Evolutionary conservation across 345 rosid species (phyloP).

Genomic region (Hibiscus mutabilis): DNA sequence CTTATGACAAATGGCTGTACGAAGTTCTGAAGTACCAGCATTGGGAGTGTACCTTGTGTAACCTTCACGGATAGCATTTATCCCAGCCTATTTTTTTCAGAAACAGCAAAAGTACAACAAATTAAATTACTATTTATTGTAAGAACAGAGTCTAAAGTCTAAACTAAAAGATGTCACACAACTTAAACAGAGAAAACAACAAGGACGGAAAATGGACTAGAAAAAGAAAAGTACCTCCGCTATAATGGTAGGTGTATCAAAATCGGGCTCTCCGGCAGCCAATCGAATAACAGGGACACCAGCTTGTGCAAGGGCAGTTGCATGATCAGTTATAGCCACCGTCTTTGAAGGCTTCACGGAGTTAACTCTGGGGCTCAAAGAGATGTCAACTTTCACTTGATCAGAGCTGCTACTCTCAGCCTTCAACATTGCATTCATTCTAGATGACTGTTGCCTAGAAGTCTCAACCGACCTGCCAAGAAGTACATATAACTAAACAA

Average conservation of each 20-base stretch:
- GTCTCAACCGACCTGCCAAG: conserved; percentile 31
- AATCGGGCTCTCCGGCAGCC: conserved; percentile 99
- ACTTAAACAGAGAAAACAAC: neutral
- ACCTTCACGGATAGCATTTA: conserved; percentile 86
- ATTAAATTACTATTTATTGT: neutral
- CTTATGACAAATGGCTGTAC: conserved; percentile 78
- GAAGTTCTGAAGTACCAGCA: conserved; percentile 79
- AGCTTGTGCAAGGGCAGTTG: conserved; percentile 81
- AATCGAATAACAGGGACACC: conserved; percentile 82
- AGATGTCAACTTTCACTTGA: conserved; percentile 46
- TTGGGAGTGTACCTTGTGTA: conserved; percentile 82
- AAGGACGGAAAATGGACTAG: neutral
- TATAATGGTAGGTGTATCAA: conserved; percentile 70
- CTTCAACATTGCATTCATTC: conserved; percentile 37
- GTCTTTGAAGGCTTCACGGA: conserved; percentile 89
- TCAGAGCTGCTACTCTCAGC: conserved; percentile 26
- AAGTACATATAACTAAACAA: neutral
- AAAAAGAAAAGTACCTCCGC: conserved; percentile 49
- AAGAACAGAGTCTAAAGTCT: neutral
- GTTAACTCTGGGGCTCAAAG: conserved; percentile 81
- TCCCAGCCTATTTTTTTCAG: conserved; percentile 56
- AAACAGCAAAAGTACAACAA: neutral
- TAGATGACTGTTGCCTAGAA: conserved; percentile 23
- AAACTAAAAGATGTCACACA: neutral
- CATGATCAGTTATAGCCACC: conserved; percentile 84